Base-by-base conservation (phyloP, 2,329 filamentous ascomycete species). In the Colletotrichum kahawae region DNA sequence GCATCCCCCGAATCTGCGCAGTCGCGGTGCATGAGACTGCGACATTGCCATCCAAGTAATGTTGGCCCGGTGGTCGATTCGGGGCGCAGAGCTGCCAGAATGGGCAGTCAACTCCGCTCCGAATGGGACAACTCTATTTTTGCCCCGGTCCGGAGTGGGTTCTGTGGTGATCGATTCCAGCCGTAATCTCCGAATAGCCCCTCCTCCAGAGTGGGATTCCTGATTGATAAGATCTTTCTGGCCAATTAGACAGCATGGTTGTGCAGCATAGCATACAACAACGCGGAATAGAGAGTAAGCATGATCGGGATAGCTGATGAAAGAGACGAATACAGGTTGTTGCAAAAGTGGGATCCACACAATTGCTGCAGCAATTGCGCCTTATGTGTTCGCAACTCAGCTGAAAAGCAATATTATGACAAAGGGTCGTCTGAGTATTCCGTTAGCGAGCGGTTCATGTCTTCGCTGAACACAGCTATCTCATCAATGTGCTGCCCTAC, bases 221-320 rank as follows among this genome's bases (percentile, higher is more conserved):
- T 65, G 63, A 65, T 65, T 65, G 63, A 65, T 65, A 51, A 65
- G 63, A 65, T 65, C 63, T 54, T 21, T 7, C 16, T 10, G 16
- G 5, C 63, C 63, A 65, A 65, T 65, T 18, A 31, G 38, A 14
- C 3, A 51, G 0, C 0, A 6, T 14, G 43, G 5, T 13, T 0
- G 0, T 13, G 10, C 12, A 51, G 6, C 43, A 21, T 51, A 51
- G 6, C 43, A 21, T 51, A 51, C n/a, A 12, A 21, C 43, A 51
- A 51, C n/a, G 10, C 10, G 12, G 6, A 1, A 3, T 7, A 13
- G 4, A 51, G 43, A 51, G 3, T 13, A 51, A 21, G 43, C n/a
- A 51, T 51, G n/a, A 51, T 51, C 2, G 54, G 54, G 2, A 27
- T 16, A 29, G 21, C 29, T 29, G 21, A 57, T 1, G 54, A 57